Evolutionary conservation across 331 rosid species (phyloP), one percentile per base, ranked within the genome.

Genomic region (Telfairia occidentalis): DNA sequence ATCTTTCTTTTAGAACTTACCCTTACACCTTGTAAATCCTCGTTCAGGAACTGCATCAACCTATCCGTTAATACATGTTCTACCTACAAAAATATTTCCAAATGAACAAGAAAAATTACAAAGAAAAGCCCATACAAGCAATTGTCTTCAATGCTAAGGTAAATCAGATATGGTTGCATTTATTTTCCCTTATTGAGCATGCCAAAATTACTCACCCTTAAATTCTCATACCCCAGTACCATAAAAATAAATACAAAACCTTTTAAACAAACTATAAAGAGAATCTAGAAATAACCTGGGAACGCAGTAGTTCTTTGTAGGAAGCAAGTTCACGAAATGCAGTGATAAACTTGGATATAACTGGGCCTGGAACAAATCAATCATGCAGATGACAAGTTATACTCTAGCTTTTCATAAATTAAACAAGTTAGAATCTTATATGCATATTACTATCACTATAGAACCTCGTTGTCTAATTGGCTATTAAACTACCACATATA

Each of bases 61-160:
- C 97, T 90, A 79, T 95, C 92, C 78, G 85, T 84, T 83, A 95
- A 78, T 49, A 91, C 96, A 73, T 95, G 98, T 85, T 95, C 98
- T 67, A 95, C 98, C 98, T 95, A 81, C 65, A 81, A 81, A 69
- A 81, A 45, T 61, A 84, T 42, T 79, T 58, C 46, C 76, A 75
- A 30, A 75, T 60, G 63, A 77, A 78, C 57, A 73, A 8, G 9
- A 58, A 21, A 69, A 72, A 55, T 74, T 48, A 65, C 4, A 42
- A 35, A 52, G 64, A 80, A 30, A 43, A 73, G 50, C 58, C n/a
- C 5, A 19, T 58, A 73, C 11, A 10, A 70, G 54, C 24, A 38
- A 3, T n/a, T 37, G 5, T 7, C 18, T 29, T 71, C 40, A 7
- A 71, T 28, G 37, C 13, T 46, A 16, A 71, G 29, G 45, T 26